Percentiles rank a stretch among this genome's conserved stretches.
Evolutionary conservation across 192 early-diverging fungal species (phyloP).

Genomic region (Phycomyces blakesleeanus): DNA sequence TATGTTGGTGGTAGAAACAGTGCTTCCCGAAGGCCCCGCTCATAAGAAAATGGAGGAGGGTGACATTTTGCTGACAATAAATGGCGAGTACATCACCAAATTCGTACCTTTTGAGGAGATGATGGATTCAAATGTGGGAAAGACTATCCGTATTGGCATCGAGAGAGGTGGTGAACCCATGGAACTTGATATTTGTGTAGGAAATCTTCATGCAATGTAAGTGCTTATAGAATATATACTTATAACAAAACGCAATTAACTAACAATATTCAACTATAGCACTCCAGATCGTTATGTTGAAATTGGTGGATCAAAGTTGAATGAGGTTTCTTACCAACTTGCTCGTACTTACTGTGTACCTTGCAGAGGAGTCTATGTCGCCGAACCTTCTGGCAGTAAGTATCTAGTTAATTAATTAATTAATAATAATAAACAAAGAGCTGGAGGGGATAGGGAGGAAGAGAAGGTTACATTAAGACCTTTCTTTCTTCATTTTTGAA

Average conservation of each 20-base stretch:
- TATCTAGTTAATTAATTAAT: too few species aligned
- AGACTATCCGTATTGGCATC: conserved; percentile 52
- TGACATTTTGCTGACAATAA: conserved; percentile 69
- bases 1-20: conserved; percentile 72
- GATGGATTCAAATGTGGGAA: conserved; percentile 64
- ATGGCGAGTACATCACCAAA: conserved; percentile 71
- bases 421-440: too few species aligned
- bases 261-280: conserved; percentile 7
- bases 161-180: conserved; percentile 71
- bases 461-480: too few species aligned
- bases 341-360: conserved; percentile 65
- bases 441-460: too few species aligned
- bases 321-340: conserved; percentile 71
- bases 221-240: too few species aligned
- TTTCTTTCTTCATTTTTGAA: too few species aligned
- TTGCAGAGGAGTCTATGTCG: conserved; percentile 77
- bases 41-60: conserved; percentile 66
- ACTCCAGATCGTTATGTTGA: conserved; percentile 84
- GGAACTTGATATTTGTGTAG: conserved; percentile 53
- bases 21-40: conserved; percentile 72
- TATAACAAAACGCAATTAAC: not conserved
- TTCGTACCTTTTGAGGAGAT: conserved; percentile 76
- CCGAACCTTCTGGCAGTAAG: conserved; percentile 52
- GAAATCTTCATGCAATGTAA: conserved; percentile 71
- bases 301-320: conserved; percentile 76